These are phyloP conservation scores for Thelephora aurantiotincta DNA, from an alignment of 768 basidiomycete species.

Conservation along the genomic window DNA sequence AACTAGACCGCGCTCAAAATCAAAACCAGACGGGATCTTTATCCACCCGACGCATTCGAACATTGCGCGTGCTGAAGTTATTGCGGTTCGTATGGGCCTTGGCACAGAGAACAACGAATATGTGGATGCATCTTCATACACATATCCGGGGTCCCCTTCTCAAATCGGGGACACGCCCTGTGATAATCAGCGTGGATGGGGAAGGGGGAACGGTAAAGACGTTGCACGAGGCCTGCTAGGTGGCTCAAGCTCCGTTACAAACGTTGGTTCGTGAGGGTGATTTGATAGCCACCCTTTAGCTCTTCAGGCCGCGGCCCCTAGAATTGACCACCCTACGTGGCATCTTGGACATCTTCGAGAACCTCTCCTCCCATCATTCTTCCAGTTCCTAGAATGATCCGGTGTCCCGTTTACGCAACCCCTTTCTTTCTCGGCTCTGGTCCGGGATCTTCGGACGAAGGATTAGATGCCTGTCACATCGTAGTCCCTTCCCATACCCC, in stretches of 20 bases:
- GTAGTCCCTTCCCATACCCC: too few relatives aligned
- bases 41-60: conserved; percentile 54
- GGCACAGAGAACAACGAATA: conserved; percentile 29
- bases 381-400: too few relatives aligned
- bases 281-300: too few relatives aligned
- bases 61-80: conserved; percentile 50
- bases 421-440: too few relatives aligned
- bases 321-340: too few relatives aligned
- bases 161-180: conserved; percentile 20
- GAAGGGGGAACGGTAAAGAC: conserved; percentile 34
- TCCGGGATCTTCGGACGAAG: too few relatives aligned
- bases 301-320: too few relatives aligned
- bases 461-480: too few relatives aligned
- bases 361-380: too few relatives aligned
- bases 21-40: conserved; percentile 40
- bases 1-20: conserved; percentile 30
- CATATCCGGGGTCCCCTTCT: neutral
- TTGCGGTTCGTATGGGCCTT: conserved; percentile 40
- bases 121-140: conserved; percentile 18
- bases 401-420: too few relatives aligned
- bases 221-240: conserved; percentile 33
- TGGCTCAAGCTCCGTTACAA: neutral
- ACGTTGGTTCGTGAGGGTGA: too few relatives aligned
- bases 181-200: conserved; percentile 26
- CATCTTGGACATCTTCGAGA: too few relatives aligned